Base-by-base conservation (phyloP, 768 basidiomycete genomes). In the Amanita inopinata region DNA sequence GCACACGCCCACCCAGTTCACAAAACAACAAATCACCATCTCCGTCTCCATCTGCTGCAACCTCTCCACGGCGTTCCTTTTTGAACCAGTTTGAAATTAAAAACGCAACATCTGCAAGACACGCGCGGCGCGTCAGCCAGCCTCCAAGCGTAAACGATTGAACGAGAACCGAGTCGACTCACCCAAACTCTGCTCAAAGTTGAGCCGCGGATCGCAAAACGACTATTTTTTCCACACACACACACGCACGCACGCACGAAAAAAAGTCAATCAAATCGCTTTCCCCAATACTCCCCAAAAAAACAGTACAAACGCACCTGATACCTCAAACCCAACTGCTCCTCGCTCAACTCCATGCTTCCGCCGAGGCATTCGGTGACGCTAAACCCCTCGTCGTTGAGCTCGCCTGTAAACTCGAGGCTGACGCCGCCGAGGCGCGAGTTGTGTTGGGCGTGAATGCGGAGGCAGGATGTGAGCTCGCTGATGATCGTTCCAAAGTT, bases 361-460 rank as follows among this genome's bases (percentile, higher is more conserved):
- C 94, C 96, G 3, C 96, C 96, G 7, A 93, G 67, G 56, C 93
- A 97, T 60, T 98, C 96, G 0, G 96, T 99, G 32, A 99, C 96
- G 49, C 86, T 86, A 61, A 83, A 89, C 4, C 94, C 91, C 44
- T 96, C 82, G 8, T 88, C 80, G 48, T 84, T 83, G 39, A 94
- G 67, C 60, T 94, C 89, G 14, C 92, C 89, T 2, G 94, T 93
- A 59, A 96, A 81, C 60, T 94, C 92, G 15, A 96, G 74, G 54
- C 86, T 88, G 11, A 94, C 83, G 1, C 80, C 83, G 4, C 83
- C 83, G 0, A 97, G 69, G 23, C 79, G 75, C 3, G 90, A 92
- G n/a, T 66, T 65, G 43, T 74, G 76, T 27, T 70, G 64, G 5
- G 74, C 62, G 59, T 99, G 96, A 47, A 97, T 88, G 15, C 73